Evolutionary conservation across 2,329 filamentous ascomycete species (phyloP).

Genomic region (Sclerotinia minor): DNA sequence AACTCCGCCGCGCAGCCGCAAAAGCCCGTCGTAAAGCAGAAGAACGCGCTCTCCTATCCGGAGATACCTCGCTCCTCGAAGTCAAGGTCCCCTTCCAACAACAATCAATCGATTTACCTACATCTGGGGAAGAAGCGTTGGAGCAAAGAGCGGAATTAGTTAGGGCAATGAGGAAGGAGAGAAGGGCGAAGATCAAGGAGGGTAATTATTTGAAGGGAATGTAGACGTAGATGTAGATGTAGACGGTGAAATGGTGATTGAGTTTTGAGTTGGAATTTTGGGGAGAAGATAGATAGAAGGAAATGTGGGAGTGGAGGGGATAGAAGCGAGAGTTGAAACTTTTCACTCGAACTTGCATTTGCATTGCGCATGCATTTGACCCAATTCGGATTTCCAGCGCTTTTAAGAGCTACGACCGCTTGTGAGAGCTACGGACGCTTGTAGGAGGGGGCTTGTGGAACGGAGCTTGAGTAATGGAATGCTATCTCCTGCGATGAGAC

Average conservation of each 20-base stretch:
- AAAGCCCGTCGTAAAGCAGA: constrained; percentile 61
- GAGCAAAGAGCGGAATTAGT: constrained; percentile 62
- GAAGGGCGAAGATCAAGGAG: constrained; percentile 79
- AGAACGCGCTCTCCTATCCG: constrained; percentile 60
- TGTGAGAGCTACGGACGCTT: not conserved
- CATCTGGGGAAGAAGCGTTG: constrained; percentile 49
- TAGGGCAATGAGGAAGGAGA: constrained; percentile 71
- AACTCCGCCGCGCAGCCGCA: constrained; percentile 70
- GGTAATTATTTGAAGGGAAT: constrained; percentile 81
- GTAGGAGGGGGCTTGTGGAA: no score
- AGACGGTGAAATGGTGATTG: no score
- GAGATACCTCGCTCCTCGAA: constrained; percentile 64
- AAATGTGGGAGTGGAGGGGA: no score
- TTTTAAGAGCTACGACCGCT: not conserved
- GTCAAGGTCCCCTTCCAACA: constrained; percentile 74
- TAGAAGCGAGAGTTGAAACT: not conserved
- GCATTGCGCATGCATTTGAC: not conserved
- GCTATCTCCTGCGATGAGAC: not conserved
- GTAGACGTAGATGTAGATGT: constrained; percentile 41
- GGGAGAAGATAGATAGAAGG: no score
- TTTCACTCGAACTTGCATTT: no score
- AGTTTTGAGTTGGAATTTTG: no score
- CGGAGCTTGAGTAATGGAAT: not conserved
- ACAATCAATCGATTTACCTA: constrained; percentile 71
- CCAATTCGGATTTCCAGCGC: not conserved